Percentiles rank a stretch among this genome's conserved stretches.
phyloP scores from a whole-genome alignment of 129 eudicot species.

The Chrysanthemum seticuspe region DNA sequence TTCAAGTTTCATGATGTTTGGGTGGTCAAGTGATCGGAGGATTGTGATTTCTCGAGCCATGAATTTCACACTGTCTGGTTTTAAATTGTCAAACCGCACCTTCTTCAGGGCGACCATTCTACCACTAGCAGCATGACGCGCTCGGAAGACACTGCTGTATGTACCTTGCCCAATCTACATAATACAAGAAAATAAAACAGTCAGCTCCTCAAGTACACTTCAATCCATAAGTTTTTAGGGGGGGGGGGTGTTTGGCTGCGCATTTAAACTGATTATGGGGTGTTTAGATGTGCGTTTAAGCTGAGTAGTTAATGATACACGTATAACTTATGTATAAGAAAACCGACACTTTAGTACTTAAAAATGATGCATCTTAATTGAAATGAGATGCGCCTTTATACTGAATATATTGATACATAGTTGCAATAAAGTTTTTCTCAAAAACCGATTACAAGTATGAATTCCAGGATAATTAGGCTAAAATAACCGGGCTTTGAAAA shows the following conservation, averaged over 20 bases:
- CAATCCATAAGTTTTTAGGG: background rate
- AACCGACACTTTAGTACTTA: too few relatives aligned
- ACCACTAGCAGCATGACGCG: conserved; percentile 58
- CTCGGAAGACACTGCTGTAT: conserved; percentile 75
- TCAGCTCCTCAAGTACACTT: background rate
- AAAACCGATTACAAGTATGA: background rate
- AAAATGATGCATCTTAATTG: too few relatives aligned
- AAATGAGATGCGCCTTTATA: background rate
- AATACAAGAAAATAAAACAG: conserved; percentile 5
- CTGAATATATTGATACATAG: too few relatives aligned
- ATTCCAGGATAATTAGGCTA: background rate
- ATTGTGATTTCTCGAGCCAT: conserved; percentile 88
- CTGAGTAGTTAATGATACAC: too few relatives aligned
- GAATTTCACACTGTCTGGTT: conserved; percentile 78
- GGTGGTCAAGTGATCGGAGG: conserved; percentile 80
- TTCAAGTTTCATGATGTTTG: conserved; percentile 77
- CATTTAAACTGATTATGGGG: too few relatives aligned
- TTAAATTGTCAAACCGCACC: conserved; percentile 77
- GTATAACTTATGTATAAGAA: too few relatives aligned
- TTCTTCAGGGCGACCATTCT: conserved; percentile 75
- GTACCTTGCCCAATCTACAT: conserved; percentile 80
- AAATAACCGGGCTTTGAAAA: background rate
- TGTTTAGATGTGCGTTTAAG: too few relatives aligned
- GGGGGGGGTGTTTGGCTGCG: background rate
- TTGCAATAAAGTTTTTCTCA: background rate